These are phyloP conservation scores for Blastobotrys elegans DNA, from an alignment of 1,139 yeast genomes.

Conservation along the genomic window DNA sequence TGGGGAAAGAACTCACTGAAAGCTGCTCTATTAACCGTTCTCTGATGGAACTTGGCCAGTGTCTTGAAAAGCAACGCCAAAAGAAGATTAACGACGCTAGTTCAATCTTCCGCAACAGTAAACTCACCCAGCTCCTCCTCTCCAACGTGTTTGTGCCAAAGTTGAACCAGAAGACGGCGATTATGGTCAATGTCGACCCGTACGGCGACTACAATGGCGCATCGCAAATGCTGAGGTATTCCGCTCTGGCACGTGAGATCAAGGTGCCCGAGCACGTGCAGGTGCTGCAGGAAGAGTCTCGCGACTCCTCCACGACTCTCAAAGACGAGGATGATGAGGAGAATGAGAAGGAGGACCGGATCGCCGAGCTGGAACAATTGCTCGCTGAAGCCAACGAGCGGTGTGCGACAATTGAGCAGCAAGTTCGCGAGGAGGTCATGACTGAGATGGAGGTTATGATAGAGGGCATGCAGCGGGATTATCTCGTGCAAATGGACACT, in stretches of 20 bases:
- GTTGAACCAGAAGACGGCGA: constrained; percentile 29
- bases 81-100: constrained; percentile 24
- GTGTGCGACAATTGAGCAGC: constrained; percentile 29
- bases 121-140: constrained; percentile 44
- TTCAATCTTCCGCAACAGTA: constrained; percentile 42
- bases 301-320: constrained; percentile 14
- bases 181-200: constrained; percentile 59
- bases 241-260: constrained; percentile 36
- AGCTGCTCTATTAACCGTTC: constrained; percentile 45
- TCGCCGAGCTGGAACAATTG: constrained; percentile 26
- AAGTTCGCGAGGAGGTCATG: constrained; percentile 33
- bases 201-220: constrained; percentile 57
- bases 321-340: constrained; percentile 6
- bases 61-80: constrained; percentile 38
- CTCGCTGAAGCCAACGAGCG: constrained; percentile 22
- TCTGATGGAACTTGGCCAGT: constrained; percentile 45
- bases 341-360: constrained; percentile 12
- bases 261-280: constrained; percentile 19
- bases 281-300: constrained; percentile 4
- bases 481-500: constrained; percentile 27
- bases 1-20: constrained; percentile 35
- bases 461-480: constrained; percentile 28
- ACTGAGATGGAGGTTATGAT: constrained; percentile 33
- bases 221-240: constrained; percentile 42
- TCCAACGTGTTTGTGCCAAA: constrained; percentile 40